phyloP scores from a whole-genome alignment of 2,329 filamentous ascomycete species.

The Diplodia intermedia region DNA sequence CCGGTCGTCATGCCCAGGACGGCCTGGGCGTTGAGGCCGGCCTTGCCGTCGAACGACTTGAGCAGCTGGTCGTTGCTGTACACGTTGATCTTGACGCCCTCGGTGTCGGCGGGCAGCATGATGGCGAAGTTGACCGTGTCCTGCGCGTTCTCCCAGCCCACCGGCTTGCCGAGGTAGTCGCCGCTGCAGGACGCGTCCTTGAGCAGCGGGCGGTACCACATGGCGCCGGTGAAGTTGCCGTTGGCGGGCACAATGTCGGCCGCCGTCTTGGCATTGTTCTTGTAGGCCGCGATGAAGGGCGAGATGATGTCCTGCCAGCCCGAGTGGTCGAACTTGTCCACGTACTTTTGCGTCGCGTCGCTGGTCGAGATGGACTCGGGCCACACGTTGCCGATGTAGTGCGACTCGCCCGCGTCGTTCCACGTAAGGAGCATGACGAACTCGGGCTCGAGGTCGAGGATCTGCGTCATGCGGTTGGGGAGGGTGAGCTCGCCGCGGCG shows the following conservation, averaged over 20 bases:
- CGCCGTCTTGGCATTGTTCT: slow-evolving; percentile 39
- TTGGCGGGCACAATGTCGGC: slow-evolving; percentile 11
- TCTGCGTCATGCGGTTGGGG: slow-evolving; percentile 40
- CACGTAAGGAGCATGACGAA: slow-evolving; percentile 52
- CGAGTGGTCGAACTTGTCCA: slow-evolving; percentile 45
- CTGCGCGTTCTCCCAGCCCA: slow-evolving; percentile 25
- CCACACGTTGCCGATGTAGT: slow-evolving; percentile 53
- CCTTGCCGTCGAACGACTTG: slow-evolving; percentile 23
- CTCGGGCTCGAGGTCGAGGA: slow-evolving; percentile 46
- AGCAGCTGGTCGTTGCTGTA: slow-evolving; percentile 15
- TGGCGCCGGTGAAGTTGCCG: slow-evolving; percentile 25
- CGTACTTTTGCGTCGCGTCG: slow-evolving; percentile 39
- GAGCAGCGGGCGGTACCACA: slow-evolving; percentile 29
- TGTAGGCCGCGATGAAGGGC: slow-evolving; percentile 49
- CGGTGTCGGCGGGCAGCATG: slow-evolving; percentile 13
- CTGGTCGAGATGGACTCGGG: slow-evolving; percentile 40
- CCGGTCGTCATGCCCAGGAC: slow-evolving; percentile 20
- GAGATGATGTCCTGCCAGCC: slow-evolving; percentile 47
- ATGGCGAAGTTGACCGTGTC: slow-evolving; percentile 28
- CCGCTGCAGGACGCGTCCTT: slow-evolving; percentile 12
- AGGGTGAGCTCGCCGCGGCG: slow-evolving; percentile 49
- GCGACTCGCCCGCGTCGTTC: slow-evolving; percentile 51
- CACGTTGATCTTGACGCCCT: slow-evolving; percentile 15
- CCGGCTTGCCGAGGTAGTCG: slow-evolving; percentile 24
- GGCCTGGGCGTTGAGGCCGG: slow-evolving; percentile 19